Conservation (phyloP, 1,284 basidiomycete genomes). For the Sporisorium scitamineum region DNA sequence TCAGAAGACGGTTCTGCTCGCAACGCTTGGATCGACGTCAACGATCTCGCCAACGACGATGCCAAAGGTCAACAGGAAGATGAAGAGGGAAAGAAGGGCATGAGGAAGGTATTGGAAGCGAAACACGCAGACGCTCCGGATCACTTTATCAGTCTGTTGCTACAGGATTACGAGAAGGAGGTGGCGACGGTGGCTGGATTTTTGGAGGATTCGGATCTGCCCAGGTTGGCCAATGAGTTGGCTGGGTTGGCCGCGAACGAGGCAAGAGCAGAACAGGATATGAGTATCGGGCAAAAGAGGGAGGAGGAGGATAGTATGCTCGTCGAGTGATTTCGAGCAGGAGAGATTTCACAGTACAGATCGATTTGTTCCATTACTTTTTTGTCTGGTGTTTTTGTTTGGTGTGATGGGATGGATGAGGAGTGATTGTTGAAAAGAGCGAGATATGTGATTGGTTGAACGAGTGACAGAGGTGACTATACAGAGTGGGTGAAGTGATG, state of each 20-base stretch:
- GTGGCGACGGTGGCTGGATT: slow-evolving; percentile 16
- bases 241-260: slow-evolving; percentile 23
- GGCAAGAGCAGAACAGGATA: background rate
- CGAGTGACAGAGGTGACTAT: no score
- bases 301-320: slow-evolving; percentile 26
- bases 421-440: no score
- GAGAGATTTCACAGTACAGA: background rate
- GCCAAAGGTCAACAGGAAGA: background rate
- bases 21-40: slow-evolving; percentile 4
- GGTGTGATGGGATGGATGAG: no score
- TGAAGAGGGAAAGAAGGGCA: background rate
- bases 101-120: slow-evolving; percentile 16
- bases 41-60: slow-evolving; percentile 1
- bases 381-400: no score
- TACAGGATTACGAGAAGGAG: slow-evolving; percentile 27
- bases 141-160: slow-evolving; percentile 14
- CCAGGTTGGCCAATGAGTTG: slow-evolving; percentile 28
- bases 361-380: background rate
- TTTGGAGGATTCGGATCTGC: slow-evolving; percentile 41
- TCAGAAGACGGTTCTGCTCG: slow-evolving; percentile 18
- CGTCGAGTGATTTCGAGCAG: slow-evolving; percentile 17
- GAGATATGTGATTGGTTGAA: no score
- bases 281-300: background rate
- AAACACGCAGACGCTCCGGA: slow-evolving; percentile 9
- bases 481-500: no score